Base-by-base conservation (phyloP, 1,284 basidiomycete species). In the Cryptococcus wingfieldii region DNA sequence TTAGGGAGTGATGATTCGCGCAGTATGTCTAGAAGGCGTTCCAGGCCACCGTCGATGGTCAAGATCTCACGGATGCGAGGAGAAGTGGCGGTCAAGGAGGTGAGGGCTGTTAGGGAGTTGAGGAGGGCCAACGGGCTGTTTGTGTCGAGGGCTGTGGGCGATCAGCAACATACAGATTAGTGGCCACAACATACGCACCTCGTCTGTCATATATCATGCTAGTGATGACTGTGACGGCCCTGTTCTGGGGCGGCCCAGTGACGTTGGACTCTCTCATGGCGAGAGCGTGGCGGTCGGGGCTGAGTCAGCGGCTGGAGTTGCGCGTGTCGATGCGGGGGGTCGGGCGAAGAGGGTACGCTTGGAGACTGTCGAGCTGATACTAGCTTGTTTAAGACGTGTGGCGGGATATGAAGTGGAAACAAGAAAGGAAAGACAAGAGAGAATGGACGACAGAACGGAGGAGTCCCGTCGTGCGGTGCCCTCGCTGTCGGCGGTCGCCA, bases 21-120 rank as follows among this genome's bases (percentile, higher is more conserved):
- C n/a, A 93, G 80, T 63, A 99, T 92, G 56, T 89, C 86, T 37
- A 98, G 89, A 39, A 99, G 86, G 25, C 94, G 86, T 74, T 98
- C 95, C 42, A 99, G 85, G 2, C 96, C 95, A 56, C 95, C 95
- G 75, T 98, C 95, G 81, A 90, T 86, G 44, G 93, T 95, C 82
- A 99, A 89, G 71, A 97, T 97, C 78, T 99, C 96, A 51, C 95
- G 86, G 78, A 99, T 98, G 59, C 94, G 86, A 4, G 95, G 94
- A 0, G 93, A 97, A 6, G 95, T 98, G 2, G 93, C 94, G 7
- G 95, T 97, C 65, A 99, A 87, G 78, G 97, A 96, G 50, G 90
- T 90, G 56, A 98, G 87, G 78, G 98, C 92, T 50, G 91, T 94
- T 56, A 98, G 86, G 47, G 94, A 97, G 80, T 97, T 98, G 81